Evolutionary conservation across 139 green algal genomes (phyloP).

Genomic region (Chlorella sp.): DNA sequence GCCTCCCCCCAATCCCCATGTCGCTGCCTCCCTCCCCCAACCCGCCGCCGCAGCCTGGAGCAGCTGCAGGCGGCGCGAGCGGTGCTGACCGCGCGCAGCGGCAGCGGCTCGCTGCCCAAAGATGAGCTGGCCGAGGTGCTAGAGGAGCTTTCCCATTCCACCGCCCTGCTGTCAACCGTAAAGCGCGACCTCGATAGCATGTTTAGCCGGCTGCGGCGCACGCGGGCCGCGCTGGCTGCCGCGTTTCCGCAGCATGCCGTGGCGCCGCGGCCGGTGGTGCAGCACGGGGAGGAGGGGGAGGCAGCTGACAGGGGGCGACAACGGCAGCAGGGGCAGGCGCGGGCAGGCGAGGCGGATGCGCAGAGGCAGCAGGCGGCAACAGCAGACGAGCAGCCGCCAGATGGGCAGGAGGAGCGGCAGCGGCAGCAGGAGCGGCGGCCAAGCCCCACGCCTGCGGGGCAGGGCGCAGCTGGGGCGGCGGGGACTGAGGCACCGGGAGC

Average conservation of each 20-base stretch:
- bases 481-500: too few species aligned
- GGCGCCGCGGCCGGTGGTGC: too few species aligned
- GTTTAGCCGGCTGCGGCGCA: background rate
- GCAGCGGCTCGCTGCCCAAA: background rate
- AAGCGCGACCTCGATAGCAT: background rate
- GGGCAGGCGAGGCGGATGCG: too few species aligned
- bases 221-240: background rate
- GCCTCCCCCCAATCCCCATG: too few species aligned
- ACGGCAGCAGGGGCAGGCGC: too few species aligned
- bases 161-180: background rate
- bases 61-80: background rate
- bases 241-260: background rate
- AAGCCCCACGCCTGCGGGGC: background rate
- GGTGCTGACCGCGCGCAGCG: background rate
- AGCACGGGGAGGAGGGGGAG: too few species aligned
- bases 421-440: too few species aligned
- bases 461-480: background rate
- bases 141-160: conserved; percentile 4
- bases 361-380: background rate
- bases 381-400: background rate
- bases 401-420: background rate
- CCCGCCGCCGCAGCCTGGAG: background rate
- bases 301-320: too few species aligned
- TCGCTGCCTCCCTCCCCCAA: too few species aligned
- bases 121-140: background rate